Evolutionary conservation across 345 rosid genomes (phyloP).

Genomic region (Citrus sinensis): DVS_A1.0 CM039168.1:20556501-20557000

Average conservation of each 20-base stretch:
- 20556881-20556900: background rate
- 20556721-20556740: background rate
- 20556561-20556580: background rate
- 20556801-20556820: background rate
- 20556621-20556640: background rate
- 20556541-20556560: background rate
- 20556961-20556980: background rate
- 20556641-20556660: background rate
- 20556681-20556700: background rate
- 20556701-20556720: background rate
- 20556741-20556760: background rate
- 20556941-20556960: background rate
- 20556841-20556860: background rate
- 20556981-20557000: background rate
- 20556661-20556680: background rate
- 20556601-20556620: background rate
- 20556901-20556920: background rate
- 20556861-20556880: background rate
- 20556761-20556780: background rate
- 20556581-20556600: background rate
- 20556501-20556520: background rate
- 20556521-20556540: background rate
- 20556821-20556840: background rate
- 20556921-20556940: background rate
- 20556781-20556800: background rate